Evolutionary conservation across 1,284 basidiomycete species (phyloP).

Genomic region (Malassezia slooffiae): DNA sequence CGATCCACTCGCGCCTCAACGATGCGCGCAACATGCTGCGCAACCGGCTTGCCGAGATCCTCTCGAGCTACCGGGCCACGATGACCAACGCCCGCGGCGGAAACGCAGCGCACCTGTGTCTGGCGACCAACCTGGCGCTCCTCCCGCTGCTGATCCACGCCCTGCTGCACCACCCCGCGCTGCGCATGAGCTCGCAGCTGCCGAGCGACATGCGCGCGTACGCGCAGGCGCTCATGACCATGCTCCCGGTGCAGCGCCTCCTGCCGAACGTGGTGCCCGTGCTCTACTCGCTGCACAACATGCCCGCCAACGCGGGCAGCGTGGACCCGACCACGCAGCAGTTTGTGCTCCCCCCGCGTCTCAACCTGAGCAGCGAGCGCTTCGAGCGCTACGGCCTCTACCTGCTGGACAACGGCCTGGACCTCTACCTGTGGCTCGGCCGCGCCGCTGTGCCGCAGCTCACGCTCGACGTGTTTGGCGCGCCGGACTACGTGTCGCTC

Average conservation of each 20-base stretch:
- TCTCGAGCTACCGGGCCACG: conserved; percentile 85
- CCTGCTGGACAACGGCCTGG: conserved; percentile 94
- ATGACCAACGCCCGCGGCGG: conserved; percentile 73
- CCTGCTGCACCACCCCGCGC: conserved; percentile 85
- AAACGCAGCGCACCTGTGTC: conserved; percentile 79
- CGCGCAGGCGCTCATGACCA: conserved; percentile 81
- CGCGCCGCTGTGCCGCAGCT: conserved; percentile 91
- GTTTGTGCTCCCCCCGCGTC: conserved; percentile 67
- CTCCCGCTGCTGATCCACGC: conserved; percentile 79
- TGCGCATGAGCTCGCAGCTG: conserved; percentile 89
- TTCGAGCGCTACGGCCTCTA: conserved; percentile 90
- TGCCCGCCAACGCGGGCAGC: conserved; percentile 68
- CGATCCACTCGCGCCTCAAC: conserved; percentile 73
- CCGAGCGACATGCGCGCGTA: conserved; percentile 92
- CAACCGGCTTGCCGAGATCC: conserved; percentile 79
- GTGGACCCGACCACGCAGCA: conserved; percentile 16
- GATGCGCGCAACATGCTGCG: conserved; percentile 83
- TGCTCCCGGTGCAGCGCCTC: conserved; percentile 77
- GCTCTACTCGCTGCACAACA: conserved; percentile 93
- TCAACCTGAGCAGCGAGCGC: conserved; percentile 83
- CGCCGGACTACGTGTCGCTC: conserved; percentile 74
- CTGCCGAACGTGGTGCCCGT: conserved; percentile 87
- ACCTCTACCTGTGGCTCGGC: conserved; percentile 94
- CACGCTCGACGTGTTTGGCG: conserved; percentile 83
- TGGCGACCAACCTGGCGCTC: conserved; percentile 86